Evolutionary conservation across 139 green algal species (phyloP).

Genomic region (Chlorella vulgaris): DNA sequence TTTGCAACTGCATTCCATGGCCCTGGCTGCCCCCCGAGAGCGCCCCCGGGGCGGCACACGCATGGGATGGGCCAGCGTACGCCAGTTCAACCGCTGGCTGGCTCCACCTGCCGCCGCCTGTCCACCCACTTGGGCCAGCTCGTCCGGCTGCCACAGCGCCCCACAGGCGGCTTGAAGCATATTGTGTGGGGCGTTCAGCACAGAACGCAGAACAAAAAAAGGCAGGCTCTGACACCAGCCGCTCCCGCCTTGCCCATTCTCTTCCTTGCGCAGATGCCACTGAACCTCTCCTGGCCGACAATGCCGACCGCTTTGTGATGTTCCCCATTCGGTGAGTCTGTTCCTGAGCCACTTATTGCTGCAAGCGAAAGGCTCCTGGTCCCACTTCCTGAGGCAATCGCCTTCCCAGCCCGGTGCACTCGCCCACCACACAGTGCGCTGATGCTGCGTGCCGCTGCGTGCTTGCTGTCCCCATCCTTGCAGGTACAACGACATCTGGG

Average conservation of each 20-base stretch:
- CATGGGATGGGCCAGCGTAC: background rate
- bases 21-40: too few species aligned
- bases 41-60: too few species aligned
- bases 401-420: too few species aligned
- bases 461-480: too few species aligned
- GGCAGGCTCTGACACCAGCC: too few species aligned
- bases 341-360: too few species aligned
- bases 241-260: background rate
- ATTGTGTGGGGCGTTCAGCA: background rate
- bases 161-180: background rate
- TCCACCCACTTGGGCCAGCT: background rate
- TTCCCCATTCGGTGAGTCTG: slow-evolving; percentile 89
- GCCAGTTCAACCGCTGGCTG: background rate
- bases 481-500: slow-evolving; percentile 70
- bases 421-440: too few species aligned
- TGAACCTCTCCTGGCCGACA: slow-evolving; percentile 78
- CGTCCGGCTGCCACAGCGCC: background rate
- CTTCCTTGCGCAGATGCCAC: background rate
- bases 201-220: too few species aligned
- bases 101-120: background rate
- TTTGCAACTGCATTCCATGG: too few species aligned
- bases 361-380: too few species aligned
- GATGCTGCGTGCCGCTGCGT: too few species aligned
- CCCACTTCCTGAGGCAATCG: background rate
- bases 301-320: slow-evolving; percentile 91